Conservation (phyloP, 495 filamentous ascomycete genomes). For the Aspergillus conjunctus region DNA sequence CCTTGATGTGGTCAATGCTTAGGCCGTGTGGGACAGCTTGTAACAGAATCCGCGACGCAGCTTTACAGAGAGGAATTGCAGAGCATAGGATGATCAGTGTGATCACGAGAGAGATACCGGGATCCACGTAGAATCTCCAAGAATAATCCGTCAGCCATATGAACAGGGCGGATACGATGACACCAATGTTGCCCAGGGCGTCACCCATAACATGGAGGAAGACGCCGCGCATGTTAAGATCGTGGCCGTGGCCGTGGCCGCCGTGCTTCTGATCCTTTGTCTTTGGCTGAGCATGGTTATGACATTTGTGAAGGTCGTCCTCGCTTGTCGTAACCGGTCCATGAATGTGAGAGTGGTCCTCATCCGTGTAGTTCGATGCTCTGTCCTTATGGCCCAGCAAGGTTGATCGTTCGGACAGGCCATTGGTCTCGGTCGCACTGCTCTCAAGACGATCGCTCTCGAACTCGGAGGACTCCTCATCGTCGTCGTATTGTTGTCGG, state of each 20-base stretch:
- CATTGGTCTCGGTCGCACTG: conserved; percentile 43
- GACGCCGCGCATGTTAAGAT: conserved; percentile 98
- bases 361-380: conserved; percentile 44
- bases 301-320: conserved; percentile 49
- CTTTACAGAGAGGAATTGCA: conserved; percentile 88
- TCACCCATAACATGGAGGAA: conserved; percentile 96
- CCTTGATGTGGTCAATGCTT: conserved; percentile 84
- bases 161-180: conserved; percentile 87
- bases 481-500: conserved; percentile 51
- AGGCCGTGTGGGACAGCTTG: conserved; percentile 90
- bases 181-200: conserved; percentile 94
- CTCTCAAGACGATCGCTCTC: conserved; percentile 55
- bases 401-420: conserved; percentile 44
- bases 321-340: conserved; percentile 18
- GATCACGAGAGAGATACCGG: conserved; percentile 92
- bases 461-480: conserved; percentile 53
- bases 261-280: conserved; percentile 58
- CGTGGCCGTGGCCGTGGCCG: conserved; percentile 83
- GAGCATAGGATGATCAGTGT: conserved; percentile 91
- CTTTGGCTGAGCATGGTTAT: conserved; percentile 82
- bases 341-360: conserved; percentile 25
- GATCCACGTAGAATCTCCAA: conserved; percentile 81
- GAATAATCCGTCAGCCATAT: conserved; percentile 82
- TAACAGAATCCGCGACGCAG: conserved; percentile 89
- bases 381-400: conserved; percentile 40